Evolutionary conservation across 257 asterid genomes (phyloP).

Genomic region (Cruciata laevipes): DNA sequence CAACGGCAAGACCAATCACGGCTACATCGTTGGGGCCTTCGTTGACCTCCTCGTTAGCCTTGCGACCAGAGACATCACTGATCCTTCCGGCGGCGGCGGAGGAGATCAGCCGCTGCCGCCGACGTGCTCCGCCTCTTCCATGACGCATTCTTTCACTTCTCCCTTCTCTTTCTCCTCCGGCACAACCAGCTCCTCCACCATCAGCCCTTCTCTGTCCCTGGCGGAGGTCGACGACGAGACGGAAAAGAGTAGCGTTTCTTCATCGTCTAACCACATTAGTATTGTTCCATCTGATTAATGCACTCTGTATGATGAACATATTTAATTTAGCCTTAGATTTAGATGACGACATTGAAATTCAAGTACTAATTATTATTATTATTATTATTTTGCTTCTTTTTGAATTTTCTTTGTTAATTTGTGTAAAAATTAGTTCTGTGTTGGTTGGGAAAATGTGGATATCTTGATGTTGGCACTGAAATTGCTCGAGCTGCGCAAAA

Average conservation of each 20-base stretch:
- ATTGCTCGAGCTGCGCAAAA: not conserved
- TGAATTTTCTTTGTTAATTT: not conserved
- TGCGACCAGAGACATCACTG: not conserved
- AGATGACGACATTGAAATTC: not conserved
- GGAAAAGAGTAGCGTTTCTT: slow-evolving; percentile 20
- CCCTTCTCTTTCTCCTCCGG: slow-evolving; percentile 56
- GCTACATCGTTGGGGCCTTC: slow-evolving; percentile 63
- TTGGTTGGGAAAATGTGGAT: too few relatives aligned
- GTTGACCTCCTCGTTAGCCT: slow-evolving; percentile 50
- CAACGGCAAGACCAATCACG: slow-evolving; percentile 42
- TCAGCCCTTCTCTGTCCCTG: slow-evolving; percentile 32
- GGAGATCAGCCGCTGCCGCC: slow-evolving; percentile 12
- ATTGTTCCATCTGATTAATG: not conserved
- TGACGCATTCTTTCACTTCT: slow-evolving; percentile 49
- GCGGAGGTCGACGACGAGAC: slow-evolving; percentile 28
- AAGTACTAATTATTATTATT: too few relatives aligned
- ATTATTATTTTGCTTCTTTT: too few relatives aligned
- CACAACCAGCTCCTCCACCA: slow-evolving; percentile 14
- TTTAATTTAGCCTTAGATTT: not conserved
- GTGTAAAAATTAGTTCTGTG: not conserved
- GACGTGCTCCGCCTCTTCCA: slow-evolving; percentile 29
- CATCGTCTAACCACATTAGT: not conserved
- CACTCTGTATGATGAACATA: not conserved
- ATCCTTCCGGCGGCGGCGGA: slow-evolving; percentile 7
- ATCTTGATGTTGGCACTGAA: not conserved